Evolutionary conservation across 2,329 filamentous ascomycete species (phyloP), one percentile per base, ranked within the genome.

Genomic region (Fusarium sp.): DNA sequence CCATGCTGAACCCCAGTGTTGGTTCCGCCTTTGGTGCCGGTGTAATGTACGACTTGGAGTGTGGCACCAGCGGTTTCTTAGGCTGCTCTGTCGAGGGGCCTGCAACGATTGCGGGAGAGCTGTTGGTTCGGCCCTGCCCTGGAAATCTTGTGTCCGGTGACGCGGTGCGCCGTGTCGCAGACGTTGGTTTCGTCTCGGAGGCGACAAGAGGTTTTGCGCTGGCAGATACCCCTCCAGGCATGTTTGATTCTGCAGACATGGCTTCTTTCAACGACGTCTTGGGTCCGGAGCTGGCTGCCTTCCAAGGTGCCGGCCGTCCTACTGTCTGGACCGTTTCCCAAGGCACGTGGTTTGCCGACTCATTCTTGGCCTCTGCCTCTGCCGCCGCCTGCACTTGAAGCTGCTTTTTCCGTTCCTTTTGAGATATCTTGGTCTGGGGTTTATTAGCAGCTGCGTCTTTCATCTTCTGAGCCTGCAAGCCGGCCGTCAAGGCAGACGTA

Each of bases 321-420:
- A 79, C 76, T 19, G 73, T 66, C 9, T 70, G 44, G 3, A 71
- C 70, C 23, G 77, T 77, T 49, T 81, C 79, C 79, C 83, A 83
- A 2, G 82, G 77, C 17, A 76, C 75, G n/a, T 59, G 57, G 25
- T 64, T 73, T 11, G 61, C 36, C 29, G 69, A 66, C 29, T 72
- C 70, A n/a, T 71, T 68, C 35, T 70, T 70, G 7, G 77, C 75
- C 8, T 78, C 74, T 29, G 74, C 76, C 56, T 82, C 77, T 32
- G 78, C 72, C 21, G 73, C 77, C 21, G 82, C 77, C 69, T 91
- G 86, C 59, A 86, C 82, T 69, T 92, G 89, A 68, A 92, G 86
- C 63, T 93, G 86, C 71, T 86, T 91, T 77, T 97, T 98, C 19
- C 93, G 88, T 73, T 97, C 93, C 71, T 95, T 96, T 68, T 98